Evolutionary conservation across 2,329 filamentous ascomycete genomes (phyloP).

Genomic region (Fusarium sp.): DNA sequence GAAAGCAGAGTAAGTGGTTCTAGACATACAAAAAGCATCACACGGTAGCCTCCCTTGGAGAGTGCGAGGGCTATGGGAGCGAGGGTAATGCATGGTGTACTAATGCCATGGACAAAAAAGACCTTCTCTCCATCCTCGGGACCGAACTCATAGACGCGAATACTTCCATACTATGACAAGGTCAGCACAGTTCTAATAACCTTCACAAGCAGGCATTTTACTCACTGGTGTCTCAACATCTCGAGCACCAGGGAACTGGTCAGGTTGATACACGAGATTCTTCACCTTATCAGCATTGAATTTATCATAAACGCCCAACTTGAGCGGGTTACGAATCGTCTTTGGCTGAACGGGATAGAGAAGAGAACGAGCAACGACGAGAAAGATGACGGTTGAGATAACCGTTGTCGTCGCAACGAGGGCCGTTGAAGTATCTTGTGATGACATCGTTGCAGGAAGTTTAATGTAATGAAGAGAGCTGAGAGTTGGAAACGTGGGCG

Average conservation of each 20-base stretch:
- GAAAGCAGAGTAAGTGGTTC: conserved; percentile 6
- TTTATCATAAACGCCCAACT: conserved; percentile 49
- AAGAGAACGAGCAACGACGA: conserved; percentile 49
- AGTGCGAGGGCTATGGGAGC: conserved; percentile 74
- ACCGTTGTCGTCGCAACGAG: conserved; percentile 55
- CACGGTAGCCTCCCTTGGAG: conserved; percentile 76
- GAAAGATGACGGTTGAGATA: conserved; percentile 54
- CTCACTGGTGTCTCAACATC: conserved; percentile 75
- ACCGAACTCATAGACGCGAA: conserved; percentile 86
- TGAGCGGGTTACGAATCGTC: conserved; percentile 59
- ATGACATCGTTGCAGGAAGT: conserved; percentile 7
- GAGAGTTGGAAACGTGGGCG: conserved; percentile 1
- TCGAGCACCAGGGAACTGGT: conserved; percentile 76
- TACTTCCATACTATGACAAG: conserved; percentile 69
- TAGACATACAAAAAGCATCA: conserved; percentile 76
- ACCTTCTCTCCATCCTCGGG: conserved; percentile 78
- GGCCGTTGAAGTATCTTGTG: conserved; percentile 39
- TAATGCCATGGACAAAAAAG: conserved; percentile 84
- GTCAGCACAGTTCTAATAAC: conserved; percentile 14
- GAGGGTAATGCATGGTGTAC: conserved; percentile 81
- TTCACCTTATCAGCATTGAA: conserved; percentile 53
- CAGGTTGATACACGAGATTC: conserved; percentile 68
- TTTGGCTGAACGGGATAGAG: conserved; percentile 56
- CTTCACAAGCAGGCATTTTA: neutral
- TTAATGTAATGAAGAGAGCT: neutral